Evolutionary conservation across 2,329 filamentous ascomycete species (phyloP).

Genomic region (Fusarium sp.): DNA sequence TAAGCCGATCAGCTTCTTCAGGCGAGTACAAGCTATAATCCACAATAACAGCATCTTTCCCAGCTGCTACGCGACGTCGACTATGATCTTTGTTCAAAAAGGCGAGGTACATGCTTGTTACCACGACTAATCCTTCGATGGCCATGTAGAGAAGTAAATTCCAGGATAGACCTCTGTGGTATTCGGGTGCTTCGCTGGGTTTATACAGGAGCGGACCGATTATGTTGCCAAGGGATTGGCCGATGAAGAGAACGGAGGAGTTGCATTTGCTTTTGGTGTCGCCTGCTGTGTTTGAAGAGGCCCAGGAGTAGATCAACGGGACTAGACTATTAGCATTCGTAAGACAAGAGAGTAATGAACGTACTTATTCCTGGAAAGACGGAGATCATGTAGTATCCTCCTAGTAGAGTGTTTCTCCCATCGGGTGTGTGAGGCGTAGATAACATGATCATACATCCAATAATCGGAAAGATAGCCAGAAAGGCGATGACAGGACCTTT

Average conservation of each 20-base stretch:
- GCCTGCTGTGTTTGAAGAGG: conserved; percentile 69
- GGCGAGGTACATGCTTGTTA: conserved; percentile 45
- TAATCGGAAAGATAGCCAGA: conserved; percentile 63
- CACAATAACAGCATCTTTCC: conserved; percentile 65
- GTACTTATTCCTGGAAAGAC: conserved; percentile 62
- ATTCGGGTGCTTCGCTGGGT: conserved; percentile 49
- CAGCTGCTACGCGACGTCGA: conserved; percentile 61
- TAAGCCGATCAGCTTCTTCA: conserved; percentile 55
- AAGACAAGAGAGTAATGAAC: accelerated
- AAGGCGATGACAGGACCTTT: conserved; percentile 70
- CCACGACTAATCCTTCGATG: conserved; percentile 57
- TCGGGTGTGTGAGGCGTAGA: conserved; percentile 57
- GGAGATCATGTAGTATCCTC: conserved; percentile 69
- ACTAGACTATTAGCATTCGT: conserved; percentile 42
- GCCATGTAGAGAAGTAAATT: conserved; percentile 69
- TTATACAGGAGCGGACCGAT: conserved; percentile 57
- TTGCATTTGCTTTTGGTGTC: conserved; percentile 75
- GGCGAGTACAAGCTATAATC: conserved; percentile 52
- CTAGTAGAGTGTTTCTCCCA: conserved; percentile 56
- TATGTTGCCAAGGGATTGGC: conserved; percentile 71
- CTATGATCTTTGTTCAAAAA: conserved; percentile 66
- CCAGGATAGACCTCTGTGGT: conserved; percentile 61
- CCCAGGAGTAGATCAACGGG: conserved; percentile 68
- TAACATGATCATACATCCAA: conserved; percentile 62
- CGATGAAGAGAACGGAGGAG: conserved; percentile 69